Conservation (phyloP, 257 asterid species). For the Nicotiana otophora region DNA sequence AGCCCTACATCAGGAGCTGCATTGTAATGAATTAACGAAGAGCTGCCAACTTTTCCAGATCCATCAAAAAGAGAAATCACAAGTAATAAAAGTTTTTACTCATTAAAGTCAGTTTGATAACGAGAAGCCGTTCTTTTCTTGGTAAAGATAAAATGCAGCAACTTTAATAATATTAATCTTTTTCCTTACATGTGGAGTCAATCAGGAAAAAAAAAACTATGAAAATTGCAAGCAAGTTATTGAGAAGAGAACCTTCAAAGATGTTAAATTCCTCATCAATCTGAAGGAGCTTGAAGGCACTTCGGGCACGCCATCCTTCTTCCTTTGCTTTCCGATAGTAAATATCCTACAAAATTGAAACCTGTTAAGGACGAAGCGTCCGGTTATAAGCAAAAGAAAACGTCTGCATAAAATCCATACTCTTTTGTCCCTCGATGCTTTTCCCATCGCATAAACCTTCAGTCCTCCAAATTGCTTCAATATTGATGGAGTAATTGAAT, state of each 20-base stretch:
- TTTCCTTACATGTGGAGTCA: neutral
- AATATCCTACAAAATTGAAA: conserved; percentile 56
- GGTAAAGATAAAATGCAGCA: neutral
- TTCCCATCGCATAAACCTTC: neutral
- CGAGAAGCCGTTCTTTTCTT: neutral
- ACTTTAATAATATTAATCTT: neutral
- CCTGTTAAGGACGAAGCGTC: conserved; percentile 1
- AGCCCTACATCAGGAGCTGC: neutral
- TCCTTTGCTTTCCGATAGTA: conserved; percentile 98
- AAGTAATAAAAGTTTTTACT: neutral
- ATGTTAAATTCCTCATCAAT: conserved; percentile 93
- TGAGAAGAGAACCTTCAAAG: conserved; percentile 58
- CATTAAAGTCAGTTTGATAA: neutral
- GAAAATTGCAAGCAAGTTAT: neutral
- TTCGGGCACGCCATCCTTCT: conserved; percentile 99
- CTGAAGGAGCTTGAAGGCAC: conserved; percentile 98
- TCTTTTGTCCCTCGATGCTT: too few relatives aligned
- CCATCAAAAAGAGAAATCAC: neutral
- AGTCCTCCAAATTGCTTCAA: conserved; percentile 1
- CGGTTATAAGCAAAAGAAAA: neutral
- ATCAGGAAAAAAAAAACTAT: neutral
- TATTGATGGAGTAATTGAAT: neutral
- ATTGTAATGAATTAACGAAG: neutral
- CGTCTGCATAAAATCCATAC: neutral
- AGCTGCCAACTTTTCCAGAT: neutral